These are phyloP conservation scores for Pseudomassariella vexata DNA, from an alignment of 2,329 filamentous ascomycete genomes.

Conservation along the genomic window DNA sequence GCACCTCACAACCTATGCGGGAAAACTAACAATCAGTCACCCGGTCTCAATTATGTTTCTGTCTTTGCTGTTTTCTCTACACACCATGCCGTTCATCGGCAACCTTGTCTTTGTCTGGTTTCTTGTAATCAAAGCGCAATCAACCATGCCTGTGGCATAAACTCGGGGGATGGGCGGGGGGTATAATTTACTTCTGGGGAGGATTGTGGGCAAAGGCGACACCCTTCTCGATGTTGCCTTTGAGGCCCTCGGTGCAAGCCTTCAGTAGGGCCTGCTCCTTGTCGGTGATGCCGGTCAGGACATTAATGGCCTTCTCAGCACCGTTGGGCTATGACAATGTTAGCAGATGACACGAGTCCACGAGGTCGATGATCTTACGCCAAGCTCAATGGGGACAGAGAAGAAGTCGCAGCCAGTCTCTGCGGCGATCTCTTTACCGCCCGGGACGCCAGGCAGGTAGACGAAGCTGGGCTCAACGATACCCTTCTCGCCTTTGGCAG, in stretches of 20 bases:
- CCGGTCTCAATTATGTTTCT: constrained; percentile 14
- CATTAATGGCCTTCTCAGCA: constrained; percentile 78
- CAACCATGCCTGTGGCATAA: constrained; percentile 9
- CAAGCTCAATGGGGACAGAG: constrained; percentile 91
- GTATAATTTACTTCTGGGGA: constrained; percentile 72
- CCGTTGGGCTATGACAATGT: constrained; percentile 64
- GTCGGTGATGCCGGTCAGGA: constrained; percentile 70
- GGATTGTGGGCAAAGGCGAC: constrained; percentile 83
- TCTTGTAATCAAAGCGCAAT: constrained; percentile 13
- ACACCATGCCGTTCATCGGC: constrained; percentile 14
- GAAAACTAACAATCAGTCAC: constrained; percentile 21
- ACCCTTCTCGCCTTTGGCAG: constrained; percentile 80
- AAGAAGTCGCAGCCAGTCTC: constrained; percentile 86
- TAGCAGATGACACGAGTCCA: constrained; percentile 9
- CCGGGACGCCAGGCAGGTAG: constrained; percentile 85
- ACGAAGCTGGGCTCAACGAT: constrained; percentile 94
- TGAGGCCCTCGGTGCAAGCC: constrained; percentile 69
- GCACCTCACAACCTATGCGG: constrained; percentile 25
- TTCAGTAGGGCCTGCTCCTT: constrained; percentile 86
- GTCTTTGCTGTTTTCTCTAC: constrained; percentile 15
- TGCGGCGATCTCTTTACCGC: constrained; percentile 81
- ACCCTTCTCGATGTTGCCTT: constrained; percentile 93
- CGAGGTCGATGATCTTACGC: constrained; percentile 57
- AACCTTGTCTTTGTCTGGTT: constrained; percentile 10
- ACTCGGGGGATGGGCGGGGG: constrained; percentile 22